Base-by-base conservation (phyloP, 192 early-diverging fungal species). In the Coemansia sp. region DNA sequence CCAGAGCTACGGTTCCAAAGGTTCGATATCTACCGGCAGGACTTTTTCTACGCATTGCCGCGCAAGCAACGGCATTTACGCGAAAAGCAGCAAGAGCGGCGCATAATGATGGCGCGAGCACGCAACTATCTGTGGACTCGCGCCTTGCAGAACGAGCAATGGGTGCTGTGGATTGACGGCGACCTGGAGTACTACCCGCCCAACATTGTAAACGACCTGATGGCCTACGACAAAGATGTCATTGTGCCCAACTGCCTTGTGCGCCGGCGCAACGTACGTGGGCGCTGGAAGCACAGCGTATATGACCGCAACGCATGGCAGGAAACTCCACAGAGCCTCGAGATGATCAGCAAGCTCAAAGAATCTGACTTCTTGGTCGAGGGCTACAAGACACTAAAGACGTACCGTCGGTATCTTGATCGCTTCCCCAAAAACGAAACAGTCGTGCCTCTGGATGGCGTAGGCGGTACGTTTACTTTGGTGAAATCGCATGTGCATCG, bases 141-240 rank as follows among this genome's bases (percentile, higher is more conserved):
- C 6, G 77, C 87, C 0, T 54, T 89, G 5, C 51, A 60, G n/a
- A 73, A 81, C 48, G 82, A 84, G 28, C 74, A 80, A 10, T 89
- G 87, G 87, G 86, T 89, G 11, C 68, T 89, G 11, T 89, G 87
- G 87, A 66, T 89, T 4, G 87, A 89, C 40, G 82, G 80, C 11
- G 87, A 89, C 63, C 80, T 89, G n/a, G 69, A 83, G 18, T 79
- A 82, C 51, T 89, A 87, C 39, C 81, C 87, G 5, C 72, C 77
- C 7, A 80, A 76, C 16, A 55, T 87, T 39, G 51, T 87, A 14
- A 66, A 71, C 18, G 81, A 85, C 28, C 55, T 89, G 60, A 89
- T 86, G 61, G 59, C 67, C 0, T 60, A 82, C 37, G 75, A 85
- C 58, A 89, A 84, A 42, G 87, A 89, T 56, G 73, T 89, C 18